These are phyloP conservation scores for Thinopyrum obtusiflorum DNA, from an alignment of 202 grass and related monocot species.

Conservation along the genomic window DNA sequence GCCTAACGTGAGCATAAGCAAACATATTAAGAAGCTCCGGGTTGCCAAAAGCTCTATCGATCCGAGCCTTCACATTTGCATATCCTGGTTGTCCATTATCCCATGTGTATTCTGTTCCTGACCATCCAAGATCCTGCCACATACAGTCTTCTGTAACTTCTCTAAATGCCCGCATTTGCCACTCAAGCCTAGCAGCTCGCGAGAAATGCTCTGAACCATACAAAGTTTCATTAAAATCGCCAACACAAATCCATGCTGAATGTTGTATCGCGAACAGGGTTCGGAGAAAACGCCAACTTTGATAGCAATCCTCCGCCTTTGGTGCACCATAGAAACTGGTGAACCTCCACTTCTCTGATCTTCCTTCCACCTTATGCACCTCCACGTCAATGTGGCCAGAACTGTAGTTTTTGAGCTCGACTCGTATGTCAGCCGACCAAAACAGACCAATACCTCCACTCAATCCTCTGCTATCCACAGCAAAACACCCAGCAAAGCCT, in stretches of 20 bases:
- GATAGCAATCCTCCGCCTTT: not conserved
- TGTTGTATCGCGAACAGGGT: no score
- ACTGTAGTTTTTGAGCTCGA: no score
- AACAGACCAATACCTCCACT: no score
- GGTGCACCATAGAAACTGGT: not conserved
- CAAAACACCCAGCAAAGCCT: no score
- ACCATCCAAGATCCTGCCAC: not conserved
- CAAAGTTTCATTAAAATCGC: not conserved
- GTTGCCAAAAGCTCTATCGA: not conserved
- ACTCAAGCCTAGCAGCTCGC: not conserved
- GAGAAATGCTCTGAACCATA: not conserved
- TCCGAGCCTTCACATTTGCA: not conserved
- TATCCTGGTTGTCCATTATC: not conserved
- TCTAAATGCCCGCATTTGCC: not conserved
- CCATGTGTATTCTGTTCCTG: no score
- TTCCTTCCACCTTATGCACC: no score
- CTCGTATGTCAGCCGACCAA: no score
- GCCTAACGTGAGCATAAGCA: not conserved
- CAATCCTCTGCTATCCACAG: no score
- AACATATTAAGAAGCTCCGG: not conserved
- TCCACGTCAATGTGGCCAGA: no score
- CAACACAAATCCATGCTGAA: no score
- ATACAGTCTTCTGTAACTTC: not conserved
- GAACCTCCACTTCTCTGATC: not conserved
- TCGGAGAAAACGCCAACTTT: not conserved